These are phyloP conservation scores for Acacia concinna DNA, from an alignment of 331 rosid species.

Conservation along the genomic window DNA sequence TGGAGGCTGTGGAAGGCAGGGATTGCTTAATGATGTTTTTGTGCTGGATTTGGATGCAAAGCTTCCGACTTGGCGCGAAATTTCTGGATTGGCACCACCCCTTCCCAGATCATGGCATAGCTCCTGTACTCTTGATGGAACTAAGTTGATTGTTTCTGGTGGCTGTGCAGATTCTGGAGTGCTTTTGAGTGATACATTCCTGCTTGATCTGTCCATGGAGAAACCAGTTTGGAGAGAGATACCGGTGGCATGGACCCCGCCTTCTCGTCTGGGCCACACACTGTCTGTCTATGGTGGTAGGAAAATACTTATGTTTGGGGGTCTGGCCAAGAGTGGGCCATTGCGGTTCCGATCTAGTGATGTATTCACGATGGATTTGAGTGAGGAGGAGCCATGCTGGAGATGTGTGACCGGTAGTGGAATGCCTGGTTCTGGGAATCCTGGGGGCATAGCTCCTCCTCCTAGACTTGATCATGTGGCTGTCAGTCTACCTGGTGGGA, in stretches of 20 bases:
- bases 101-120: slow-evolving; percentile 99
- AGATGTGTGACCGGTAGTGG: slow-evolving; percentile 96
- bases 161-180: slow-evolving; percentile 99
- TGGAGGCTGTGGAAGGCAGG: slow-evolving; percentile 98
- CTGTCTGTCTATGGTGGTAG: slow-evolving; percentile 96
- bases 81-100: slow-evolving; percentile 98
- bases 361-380: slow-evolving; percentile 92
- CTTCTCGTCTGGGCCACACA: slow-evolving; percentile 97
- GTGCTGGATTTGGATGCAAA: slow-evolving; percentile 92
- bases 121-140: slow-evolving; percentile 97
- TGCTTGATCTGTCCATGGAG: slow-evolving; percentile 97
- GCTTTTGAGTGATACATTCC: slow-evolving; percentile 92
- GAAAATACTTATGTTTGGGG: slow-evolving; percentile 98
- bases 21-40: slow-evolving; percentile 96
- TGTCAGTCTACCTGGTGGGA: slow-evolving; percentile 95
- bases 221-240: slow-evolving; percentile 97
- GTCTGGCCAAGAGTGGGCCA: slow-evolving; percentile 99
- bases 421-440: slow-evolving; percentile 98
- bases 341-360: slow-evolving; percentile 94
- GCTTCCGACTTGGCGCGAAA: slow-evolving; percentile 98
- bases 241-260: slow-evolving; percentile 97
- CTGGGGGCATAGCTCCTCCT: slow-evolving; percentile 97
- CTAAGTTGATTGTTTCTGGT: slow-evolving; percentile 98
- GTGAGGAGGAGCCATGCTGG: slow-evolving; percentile 99
- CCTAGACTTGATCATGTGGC: slow-evolving; percentile 99